Evolutionary conservation across 495 filamentous ascomycete species (phyloP).

Genomic region (Aspergillus hancockii): DNA sequence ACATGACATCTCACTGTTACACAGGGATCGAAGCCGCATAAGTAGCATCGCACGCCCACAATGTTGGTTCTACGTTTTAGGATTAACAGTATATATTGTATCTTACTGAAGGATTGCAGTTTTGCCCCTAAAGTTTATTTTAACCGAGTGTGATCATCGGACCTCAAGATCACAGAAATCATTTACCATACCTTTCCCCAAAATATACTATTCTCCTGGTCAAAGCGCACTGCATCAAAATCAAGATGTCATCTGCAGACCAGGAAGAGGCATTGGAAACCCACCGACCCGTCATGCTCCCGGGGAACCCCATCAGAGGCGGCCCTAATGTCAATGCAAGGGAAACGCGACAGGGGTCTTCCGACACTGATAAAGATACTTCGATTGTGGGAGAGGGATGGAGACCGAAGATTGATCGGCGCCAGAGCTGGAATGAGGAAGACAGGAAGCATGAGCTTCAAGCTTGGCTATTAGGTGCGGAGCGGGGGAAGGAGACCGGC

Average conservation of each 20-base stretch:
- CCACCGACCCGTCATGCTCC: not conserved
- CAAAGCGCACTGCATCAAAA: not conserved
- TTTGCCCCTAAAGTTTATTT: not conserved
- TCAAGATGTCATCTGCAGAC: not conserved
- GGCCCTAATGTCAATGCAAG: too few relatives aligned
- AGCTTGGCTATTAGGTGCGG: conserved; percentile 27
- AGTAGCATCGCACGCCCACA: not conserved
- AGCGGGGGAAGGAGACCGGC: conserved; percentile 29
- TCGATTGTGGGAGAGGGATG: conserved; percentile 18
- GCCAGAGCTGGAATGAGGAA: conserved; percentile 39
- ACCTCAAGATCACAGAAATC: not conserved
- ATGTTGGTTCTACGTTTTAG: not conserved
- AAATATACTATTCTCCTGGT: not conserved
- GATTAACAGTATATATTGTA: not conserved
- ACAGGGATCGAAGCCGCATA: not conserved
- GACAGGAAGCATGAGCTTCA: conserved; percentile 40
- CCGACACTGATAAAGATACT: not conserved
- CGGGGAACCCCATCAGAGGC: not conserved
- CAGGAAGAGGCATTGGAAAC: not conserved
- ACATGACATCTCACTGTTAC: not conserved
- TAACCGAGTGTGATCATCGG: not conserved
- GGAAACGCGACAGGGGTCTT: not conserved
- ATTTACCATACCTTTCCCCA: not conserved
- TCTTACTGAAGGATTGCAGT: not conserved
- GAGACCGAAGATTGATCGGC: conserved; percentile 29